Base-by-base conservation (phyloP, 2,329 filamentous ascomycete species). In the Aureobasidium pullulans region DNA sequence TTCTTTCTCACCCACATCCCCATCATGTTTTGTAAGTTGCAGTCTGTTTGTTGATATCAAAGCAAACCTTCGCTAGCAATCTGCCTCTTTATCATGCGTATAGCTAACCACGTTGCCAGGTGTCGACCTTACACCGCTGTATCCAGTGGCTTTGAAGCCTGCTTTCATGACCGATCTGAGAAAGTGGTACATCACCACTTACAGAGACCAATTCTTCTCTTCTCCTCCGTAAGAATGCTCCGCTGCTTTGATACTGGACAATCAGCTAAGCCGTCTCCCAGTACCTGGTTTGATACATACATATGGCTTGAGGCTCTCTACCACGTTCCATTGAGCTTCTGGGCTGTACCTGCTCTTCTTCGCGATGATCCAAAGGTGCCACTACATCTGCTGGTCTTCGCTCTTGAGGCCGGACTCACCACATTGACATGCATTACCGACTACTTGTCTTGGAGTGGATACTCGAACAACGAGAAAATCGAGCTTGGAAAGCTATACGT, bases 1-100 rank as follows among this genome's bases (percentile, higher is more conserved):
- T 87, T 87, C 74, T 88, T 88, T 71, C 59, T 76, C 54, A 79
- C 82, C 23, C 83, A 86, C 66, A 69, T 87, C 36, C 82, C 83
- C 0, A 75, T 86, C 40, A 81, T 86, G 72, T 78, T 86, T 63
- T 71, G 84, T 86, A 73, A 63, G 77, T 40, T 61, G 29, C 31
- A 49, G 37, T n/a, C 29, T 16, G 15, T 40, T 52, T 52, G 34
- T 31, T 16, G 34, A 39, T 10, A 29, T 34, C 48, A 52, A 4
- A 16, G 23, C 28, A 54, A 54, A 43, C 9, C 16, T 54, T 31
- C 9, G 6, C 23, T 19, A 23, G 47, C 23, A 40, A 31, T n/a
- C 23, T 36, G 16, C 32, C 8, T 16, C 11, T 31, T 19, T 29
- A 34, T 3, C 13, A 11, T 52, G 15, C 16, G n/a, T 13, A 2